Evolutionary conservation across 768 basidiomycete genomes (phyloP).

Genomic region (Leccinum variicolor): DNA sequence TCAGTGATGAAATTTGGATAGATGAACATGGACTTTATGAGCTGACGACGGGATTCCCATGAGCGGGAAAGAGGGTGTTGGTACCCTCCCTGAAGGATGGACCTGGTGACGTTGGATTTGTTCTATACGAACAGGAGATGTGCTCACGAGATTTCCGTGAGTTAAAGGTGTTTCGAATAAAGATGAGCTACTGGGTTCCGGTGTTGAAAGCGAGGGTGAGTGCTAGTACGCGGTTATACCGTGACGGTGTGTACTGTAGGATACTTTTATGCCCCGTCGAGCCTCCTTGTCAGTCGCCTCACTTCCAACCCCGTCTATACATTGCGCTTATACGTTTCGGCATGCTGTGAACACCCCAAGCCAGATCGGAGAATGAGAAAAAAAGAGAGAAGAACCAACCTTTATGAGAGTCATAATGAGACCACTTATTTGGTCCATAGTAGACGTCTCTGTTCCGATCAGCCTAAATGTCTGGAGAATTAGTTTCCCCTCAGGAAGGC

Average conservation of each 20-base stretch:
- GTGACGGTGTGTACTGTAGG: constrained; percentile 23
- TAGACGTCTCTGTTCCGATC: constrained; percentile 60
- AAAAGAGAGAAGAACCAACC: constrained; percentile 35
- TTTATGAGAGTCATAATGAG: constrained; percentile 37
- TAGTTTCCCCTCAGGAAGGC: constrained; percentile 48
- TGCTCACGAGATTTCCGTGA: constrained; percentile 47
- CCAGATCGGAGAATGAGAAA: constrained; percentile 32
- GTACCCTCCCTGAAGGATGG: constrained; percentile 80
- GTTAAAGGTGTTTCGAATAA: not conserved
- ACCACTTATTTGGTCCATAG: constrained; percentile 42
- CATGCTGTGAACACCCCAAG: constrained; percentile 51
- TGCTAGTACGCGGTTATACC: too few relatives aligned
- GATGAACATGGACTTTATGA: constrained; percentile 95
- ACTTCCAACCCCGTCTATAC: constrained; percentile 53
- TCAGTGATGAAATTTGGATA: constrained; percentile 99
- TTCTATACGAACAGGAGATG: not conserved
- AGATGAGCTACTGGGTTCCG: too few relatives aligned
- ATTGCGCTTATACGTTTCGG: constrained; percentile 60
- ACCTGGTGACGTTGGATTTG: constrained; percentile 39
- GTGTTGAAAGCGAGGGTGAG: too few relatives aligned
- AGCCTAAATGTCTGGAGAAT: constrained; percentile 61
- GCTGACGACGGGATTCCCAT: constrained; percentile 79
- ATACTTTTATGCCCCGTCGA: constrained; percentile 56
- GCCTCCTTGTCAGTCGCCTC: constrained; percentile 62
- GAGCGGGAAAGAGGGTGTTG: constrained; percentile 84